Evolutionary conservation across 1,284 basidiomycete genomes (phyloP), one percentile per base, ranked within the genome.

Genomic region (Tilletia indica): DNA sequence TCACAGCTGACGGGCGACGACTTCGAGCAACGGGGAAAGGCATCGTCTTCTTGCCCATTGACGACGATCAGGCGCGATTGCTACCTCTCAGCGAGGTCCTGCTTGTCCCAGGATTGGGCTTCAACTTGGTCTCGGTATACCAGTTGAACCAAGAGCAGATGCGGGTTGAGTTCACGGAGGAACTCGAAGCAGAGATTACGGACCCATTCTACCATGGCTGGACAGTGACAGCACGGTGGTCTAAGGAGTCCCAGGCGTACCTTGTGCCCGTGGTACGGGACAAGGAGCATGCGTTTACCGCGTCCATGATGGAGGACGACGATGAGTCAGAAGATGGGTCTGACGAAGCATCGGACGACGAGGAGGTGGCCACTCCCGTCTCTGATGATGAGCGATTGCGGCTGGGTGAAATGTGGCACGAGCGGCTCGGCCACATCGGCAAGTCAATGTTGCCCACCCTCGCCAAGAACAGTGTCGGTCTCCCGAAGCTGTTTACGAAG

Each of bases 381-480:
- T 25, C 51, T 25, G 51, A 54, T 25, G 16, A 54, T 25, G 25
- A 54, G 16, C 16, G 51, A 54, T 19, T 54, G 25, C 51, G 51
- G 51, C 51, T 54, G 51, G 25, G 19, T 19, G 51, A 54, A 25
- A n/a, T 54, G 51, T 61, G 56, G 56, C 56, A 61, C 34, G 56
- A 61, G 31, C 56, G 56, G 31, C 56, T 61, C 56, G 56, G 56
- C 21, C 56, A 61, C 34, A 61, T 61, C 21, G 56, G 56, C 56
- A 61, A 36, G 34, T 61, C 56, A 25, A 12, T 14, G 34, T 31
- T 61, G 56, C 56, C 56, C 11, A 61, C 25, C 21, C 56, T 61
- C 56, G n/a, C 31, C 56, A 25, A 61, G n/a, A 25, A 36, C 34
- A 61, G 56, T 25, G n/a, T 61, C 56, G 56, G 56, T 14, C 34